These are phyloP conservation scores for Pterocarpus santalinus DNA, from an alignment of 306 rosid genomes.

Conservation along the genomic window DNA sequence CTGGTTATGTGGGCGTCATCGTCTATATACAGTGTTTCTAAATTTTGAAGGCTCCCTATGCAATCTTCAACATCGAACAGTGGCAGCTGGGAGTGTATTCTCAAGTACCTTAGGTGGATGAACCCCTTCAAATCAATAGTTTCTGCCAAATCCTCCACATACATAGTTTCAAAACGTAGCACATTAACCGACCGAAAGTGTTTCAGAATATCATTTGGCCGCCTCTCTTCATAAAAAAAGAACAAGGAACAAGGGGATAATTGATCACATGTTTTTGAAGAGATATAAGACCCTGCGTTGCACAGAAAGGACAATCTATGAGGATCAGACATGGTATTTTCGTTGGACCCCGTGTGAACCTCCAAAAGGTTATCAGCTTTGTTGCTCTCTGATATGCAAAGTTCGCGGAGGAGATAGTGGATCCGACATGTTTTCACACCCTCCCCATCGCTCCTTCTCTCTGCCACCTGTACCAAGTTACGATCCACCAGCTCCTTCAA, in stretches of 20 bases:
- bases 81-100: not conserved
- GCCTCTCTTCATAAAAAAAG: not conserved
- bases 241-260: not conserved
- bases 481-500: constrained; percentile 27
- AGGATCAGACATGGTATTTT: not conserved
- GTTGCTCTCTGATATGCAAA: constrained; percentile 12
- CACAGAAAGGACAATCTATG: constrained; percentile 18
- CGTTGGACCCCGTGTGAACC: too few species aligned
- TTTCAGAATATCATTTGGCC: not conserved
- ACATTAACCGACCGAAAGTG: not conserved
- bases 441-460: constrained; percentile 22
- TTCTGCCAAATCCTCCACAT: not conserved
- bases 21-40: not conserved
- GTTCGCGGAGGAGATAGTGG: not conserved
- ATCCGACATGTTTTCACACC: constrained; percentile 28
- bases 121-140: not conserved
- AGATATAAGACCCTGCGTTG: not conserved
- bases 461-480: constrained; percentile 7
- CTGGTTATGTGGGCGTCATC: not conserved
- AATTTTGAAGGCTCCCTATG: not conserved
- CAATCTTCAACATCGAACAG: not conserved
- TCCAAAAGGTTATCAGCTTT: not conserved
- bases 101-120: constrained; percentile 7
- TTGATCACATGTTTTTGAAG: not conserved
- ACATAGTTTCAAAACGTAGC: not conserved